phyloP scores from a whole-genome alignment of 202 grass and related monocot genomes.

The Carex sylvatica region DNA sequence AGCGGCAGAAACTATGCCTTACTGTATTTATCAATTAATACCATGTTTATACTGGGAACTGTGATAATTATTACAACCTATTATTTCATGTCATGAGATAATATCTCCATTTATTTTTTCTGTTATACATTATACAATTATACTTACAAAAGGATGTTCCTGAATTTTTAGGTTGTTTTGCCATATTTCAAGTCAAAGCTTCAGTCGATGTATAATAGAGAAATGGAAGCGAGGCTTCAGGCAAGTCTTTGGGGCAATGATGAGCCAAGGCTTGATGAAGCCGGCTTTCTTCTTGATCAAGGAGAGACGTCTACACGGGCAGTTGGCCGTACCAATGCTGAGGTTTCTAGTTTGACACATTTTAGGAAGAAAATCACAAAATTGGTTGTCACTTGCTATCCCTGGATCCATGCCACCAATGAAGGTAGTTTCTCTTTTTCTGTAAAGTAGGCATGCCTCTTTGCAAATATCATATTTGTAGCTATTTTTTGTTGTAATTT shows the following conservation, averaged over 20 bases:
- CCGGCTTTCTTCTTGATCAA: constrained; percentile 65
- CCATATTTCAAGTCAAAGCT: constrained; percentile 98
- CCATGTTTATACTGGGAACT: background rate
- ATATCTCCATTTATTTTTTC: background rate
- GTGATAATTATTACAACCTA: background rate
- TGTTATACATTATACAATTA: background rate
- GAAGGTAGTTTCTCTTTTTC: constrained; percentile 56
- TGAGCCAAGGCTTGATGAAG: constrained; percentile 69
- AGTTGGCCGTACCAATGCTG: constrained; percentile 30
- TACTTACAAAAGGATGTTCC: constrained; percentile 11
- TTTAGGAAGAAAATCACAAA: constrained; percentile 68
- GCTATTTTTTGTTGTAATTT: background rate
- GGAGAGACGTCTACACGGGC: constrained; percentile 49
- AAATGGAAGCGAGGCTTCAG: constrained; percentile 98
- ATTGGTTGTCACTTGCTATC: constrained; percentile 82
- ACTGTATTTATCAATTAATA: background rate
- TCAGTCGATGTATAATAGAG: constrained; percentile 85
- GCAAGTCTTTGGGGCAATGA: constrained; percentile 91
- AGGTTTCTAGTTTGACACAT: constrained; percentile 51
- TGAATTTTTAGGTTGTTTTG: constrained; percentile 75
- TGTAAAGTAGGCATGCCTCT: constrained; percentile 2
- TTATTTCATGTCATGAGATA: constrained; percentile 13
- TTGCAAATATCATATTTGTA: background rate
- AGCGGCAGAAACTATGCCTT: background rate
- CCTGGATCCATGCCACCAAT: constrained; percentile 97